Percentiles rank a stretch among this genome's conserved stretches.
Conservation (phyloP, 2,329 filamentous ascomycete genomes). For the Trichoderma endophyticum region DNA sequence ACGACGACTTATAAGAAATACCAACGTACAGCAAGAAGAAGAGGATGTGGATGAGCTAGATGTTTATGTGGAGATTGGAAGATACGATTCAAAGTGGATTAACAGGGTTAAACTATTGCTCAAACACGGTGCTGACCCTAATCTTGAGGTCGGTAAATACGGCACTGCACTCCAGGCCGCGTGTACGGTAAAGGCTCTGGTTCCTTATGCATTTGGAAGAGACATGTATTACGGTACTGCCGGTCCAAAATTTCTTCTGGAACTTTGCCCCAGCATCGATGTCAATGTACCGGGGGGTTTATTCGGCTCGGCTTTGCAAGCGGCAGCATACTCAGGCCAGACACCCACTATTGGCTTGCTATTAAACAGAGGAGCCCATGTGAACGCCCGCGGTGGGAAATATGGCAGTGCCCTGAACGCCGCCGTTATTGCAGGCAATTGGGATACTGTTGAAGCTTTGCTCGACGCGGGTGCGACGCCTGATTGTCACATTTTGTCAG, state of each 20-base stretch:
- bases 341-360: background rate
- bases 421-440: background rate
- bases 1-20: no score
- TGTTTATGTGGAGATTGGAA: no score
- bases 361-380: slow-evolving; percentile 19
- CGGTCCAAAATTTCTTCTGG: background rate
- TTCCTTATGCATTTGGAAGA: background rate
- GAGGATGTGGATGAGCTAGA: no score
- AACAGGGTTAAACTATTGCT: background rate
- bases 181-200: background rate
- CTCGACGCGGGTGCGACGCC: slow-evolving; percentile 14
- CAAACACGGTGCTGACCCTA: background rate
- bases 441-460: slow-evolving; percentile 15
- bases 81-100: background rate
- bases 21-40: no score
- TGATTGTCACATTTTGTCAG: background rate
- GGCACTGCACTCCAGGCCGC: background rate
- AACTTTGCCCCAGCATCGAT: slow-evolving; percentile 9
- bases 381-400: slow-evolving; percentile 3
- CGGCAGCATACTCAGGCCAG: slow-evolving; percentile 18
- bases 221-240: background rate
- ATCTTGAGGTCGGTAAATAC: background rate
- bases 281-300: slow-evolving; percentile 15
- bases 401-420: slow-evolving; percentile 16
- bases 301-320: slow-evolving; percentile 21